Evolutionary conservation across 208 protist genomes (phyloP), one percentile per base, ranked within the genome.

Genomic region (Trypanosoma platydactyli): DNA sequence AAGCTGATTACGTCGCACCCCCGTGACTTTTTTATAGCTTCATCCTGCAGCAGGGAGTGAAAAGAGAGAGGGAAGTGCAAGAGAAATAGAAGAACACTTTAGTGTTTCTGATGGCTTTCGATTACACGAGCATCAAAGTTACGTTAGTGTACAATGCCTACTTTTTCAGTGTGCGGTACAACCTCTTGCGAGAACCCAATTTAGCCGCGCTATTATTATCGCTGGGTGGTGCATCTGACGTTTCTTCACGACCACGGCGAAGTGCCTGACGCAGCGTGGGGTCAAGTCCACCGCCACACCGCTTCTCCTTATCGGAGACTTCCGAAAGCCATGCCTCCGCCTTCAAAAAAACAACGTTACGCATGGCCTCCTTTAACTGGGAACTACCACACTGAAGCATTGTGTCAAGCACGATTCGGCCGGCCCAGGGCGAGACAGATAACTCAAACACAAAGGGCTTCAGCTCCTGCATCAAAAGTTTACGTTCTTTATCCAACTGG

Each of bases 361-460:
- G 83, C 77, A 96, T 94, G 16, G 86, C 86, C 13, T 87, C 78
- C 12, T 73, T 64, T 12, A 96, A 71, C 73, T 82, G 68, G 20
- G 78, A 57, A 62, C 82, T 92, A 29, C 86, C 88, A 7, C 70
- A 52, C n/a, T 73, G 57, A 42, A 90, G 50, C 88, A 96, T 92
- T 29, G 86, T 66, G n/a, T 94, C 88, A 0, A 96, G 80, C 50
- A 96, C 91, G 3, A 96, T 69, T 13, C 88, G 86, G 5, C 91
- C 91, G 0, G 91, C 85, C 91, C 91, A 96, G 38, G 88, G 91
- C 12, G 86, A 93, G 33, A 88, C 75, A 18, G 91, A 70, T 13
- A 96, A 76, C 40, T 88, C 79, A 44, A 96, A 93, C 15, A 96
- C 91, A 46, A 85, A 79, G 35, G 91, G 88, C 71, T 96, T 96